These are phyloP conservation scores for Ensete glaucum DNA, from an alignment of 176 grass and related monocot species.

Conservation along the genomic window DNA sequence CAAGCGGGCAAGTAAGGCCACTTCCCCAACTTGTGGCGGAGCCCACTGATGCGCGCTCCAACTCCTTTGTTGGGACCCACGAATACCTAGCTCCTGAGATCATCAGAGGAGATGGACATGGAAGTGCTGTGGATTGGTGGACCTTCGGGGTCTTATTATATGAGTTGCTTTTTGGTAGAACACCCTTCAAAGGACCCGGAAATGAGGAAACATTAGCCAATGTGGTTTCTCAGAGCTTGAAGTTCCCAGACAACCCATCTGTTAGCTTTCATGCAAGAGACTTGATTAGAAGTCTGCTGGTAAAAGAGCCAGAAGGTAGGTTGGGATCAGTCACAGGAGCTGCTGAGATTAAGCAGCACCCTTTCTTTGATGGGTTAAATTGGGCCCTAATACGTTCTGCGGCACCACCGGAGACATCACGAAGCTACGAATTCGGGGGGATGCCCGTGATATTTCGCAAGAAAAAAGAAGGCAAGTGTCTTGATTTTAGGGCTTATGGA, in stretches of 20 bases:
- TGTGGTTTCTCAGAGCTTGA: constrained; percentile 55
- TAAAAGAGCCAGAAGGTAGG: not conserved
- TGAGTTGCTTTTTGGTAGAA: constrained; percentile 59
- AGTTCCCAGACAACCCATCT: constrained; percentile 44
- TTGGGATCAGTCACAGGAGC: constrained; percentile 3
- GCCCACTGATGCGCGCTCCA: constrained; percentile 50
- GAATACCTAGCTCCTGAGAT: constrained; percentile 74
- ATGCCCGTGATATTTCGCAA: not conserved
- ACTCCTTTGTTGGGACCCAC: constrained; percentile 69
- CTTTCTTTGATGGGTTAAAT: not conserved
- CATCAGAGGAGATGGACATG: constrained; percentile 72
- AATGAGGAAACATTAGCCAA: constrained; percentile 69
- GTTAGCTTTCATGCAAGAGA: constrained; percentile 49
- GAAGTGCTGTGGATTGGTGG: constrained; percentile 72
- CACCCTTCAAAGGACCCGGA: constrained; percentile 54
- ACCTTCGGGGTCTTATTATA: constrained; percentile 63
- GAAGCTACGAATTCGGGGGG: not conserved
- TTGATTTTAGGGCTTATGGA: constrained; percentile 1
- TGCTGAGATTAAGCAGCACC: constrained; percentile 3
- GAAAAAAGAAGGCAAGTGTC: constrained; percentile 6
- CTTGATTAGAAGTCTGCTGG: constrained; percentile 50
- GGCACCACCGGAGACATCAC: not conserved
- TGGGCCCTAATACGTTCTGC: not conserved
- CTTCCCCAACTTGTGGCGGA: constrained; percentile 64
- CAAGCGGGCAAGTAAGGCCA: constrained; percentile 25